phyloP scores from a whole-genome alignment of 148 eudicot species.

The Rhododendron henanense region DNA sequence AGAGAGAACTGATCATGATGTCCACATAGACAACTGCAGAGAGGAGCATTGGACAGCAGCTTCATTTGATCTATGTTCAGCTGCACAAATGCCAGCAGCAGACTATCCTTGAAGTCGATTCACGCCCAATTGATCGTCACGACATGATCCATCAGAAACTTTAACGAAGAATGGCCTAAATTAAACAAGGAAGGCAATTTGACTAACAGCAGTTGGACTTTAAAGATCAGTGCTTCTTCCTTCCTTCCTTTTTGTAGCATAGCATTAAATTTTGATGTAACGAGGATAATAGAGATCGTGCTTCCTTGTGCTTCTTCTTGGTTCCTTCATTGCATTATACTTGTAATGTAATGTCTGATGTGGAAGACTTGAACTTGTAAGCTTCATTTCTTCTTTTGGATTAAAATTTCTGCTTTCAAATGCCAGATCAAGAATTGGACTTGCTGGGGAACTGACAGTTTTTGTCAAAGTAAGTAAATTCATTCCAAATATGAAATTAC shows the following conservation, averaged over 20 bases:
- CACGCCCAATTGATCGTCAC: neutral
- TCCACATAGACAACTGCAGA: neutral
- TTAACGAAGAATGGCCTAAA: neutral
- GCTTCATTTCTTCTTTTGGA: neutral
- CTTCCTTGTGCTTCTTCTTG: neutral
- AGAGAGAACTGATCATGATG: neutral
- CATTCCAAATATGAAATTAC: neutral
- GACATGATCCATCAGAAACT: neutral
- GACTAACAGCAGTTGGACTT: neutral
- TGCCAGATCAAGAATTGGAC: neutral
- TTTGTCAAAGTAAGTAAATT: neutral
- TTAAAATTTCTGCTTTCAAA: neutral
- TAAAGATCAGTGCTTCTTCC: slow-evolving; percentile 61
- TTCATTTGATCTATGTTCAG: neutral
- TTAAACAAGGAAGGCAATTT: neutral
- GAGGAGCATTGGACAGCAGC: neutral
- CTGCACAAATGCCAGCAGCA: neutral
- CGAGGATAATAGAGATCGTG: slow-evolving; percentile 40
- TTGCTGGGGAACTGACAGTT: neutral
- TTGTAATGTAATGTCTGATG: neutral
- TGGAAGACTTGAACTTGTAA: neutral
- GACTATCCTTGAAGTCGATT: neutral
- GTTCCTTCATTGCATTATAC: neutral
- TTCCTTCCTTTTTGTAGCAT: slow-evolving; percentile 53
- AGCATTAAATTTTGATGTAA: slow-evolving; percentile 50